phyloP scores from a whole-genome alignment of 2,329 filamentous ascomycete species.

The Aspergillus quadricinctus region DNA sequence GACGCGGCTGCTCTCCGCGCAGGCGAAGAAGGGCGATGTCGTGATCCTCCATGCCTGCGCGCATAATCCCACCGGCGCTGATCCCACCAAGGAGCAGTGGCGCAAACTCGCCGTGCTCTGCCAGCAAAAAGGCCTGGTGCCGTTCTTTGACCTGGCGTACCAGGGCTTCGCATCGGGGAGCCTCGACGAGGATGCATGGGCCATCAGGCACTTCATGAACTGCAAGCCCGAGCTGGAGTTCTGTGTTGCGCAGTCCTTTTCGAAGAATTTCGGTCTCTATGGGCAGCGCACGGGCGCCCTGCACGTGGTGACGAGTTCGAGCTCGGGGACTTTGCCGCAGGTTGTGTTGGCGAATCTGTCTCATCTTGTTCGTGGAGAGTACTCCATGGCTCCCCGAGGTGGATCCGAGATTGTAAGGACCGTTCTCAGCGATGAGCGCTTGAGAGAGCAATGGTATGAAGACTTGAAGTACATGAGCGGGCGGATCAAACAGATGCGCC shows the following conservation, averaged over 20 bases:
- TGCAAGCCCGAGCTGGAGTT: constrained; percentile 71
- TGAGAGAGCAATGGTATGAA: constrained; percentile 84
- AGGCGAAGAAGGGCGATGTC: constrained; percentile 70
- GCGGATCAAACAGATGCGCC: constrained; percentile 86
- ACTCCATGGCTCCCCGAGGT: constrained; percentile 90
- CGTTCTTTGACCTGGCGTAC: constrained; percentile 53
- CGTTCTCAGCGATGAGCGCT: constrained; percentile 68
- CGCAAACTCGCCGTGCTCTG: constrained; percentile 74
- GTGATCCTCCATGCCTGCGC: constrained; percentile 89
- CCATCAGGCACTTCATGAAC: constrained; percentile 20
- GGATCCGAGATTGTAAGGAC: constrained; percentile 79
- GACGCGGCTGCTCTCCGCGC: constrained; percentile 45
- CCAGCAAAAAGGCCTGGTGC: constrained; percentile 73
- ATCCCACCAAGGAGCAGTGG: constrained; percentile 89
- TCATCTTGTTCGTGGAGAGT: constrained; percentile 51
- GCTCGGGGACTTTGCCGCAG: constrained; percentile 61
- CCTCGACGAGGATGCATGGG: constrained; percentile 23
- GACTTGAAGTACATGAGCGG: constrained; percentile 88
- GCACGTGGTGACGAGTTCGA: constrained; percentile 46
- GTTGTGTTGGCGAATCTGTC: constrained; percentile 58
- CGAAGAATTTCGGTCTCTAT: constrained; percentile 47
- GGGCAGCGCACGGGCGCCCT: constrained; percentile 6
- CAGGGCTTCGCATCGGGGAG: constrained; percentile 25
- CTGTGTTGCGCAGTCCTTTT: constrained; percentile 54
- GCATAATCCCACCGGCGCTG: constrained; percentile 94